Base-by-base conservation (phyloP, 352 stramenopile genomes). In the Pythium biforme region DNA sequence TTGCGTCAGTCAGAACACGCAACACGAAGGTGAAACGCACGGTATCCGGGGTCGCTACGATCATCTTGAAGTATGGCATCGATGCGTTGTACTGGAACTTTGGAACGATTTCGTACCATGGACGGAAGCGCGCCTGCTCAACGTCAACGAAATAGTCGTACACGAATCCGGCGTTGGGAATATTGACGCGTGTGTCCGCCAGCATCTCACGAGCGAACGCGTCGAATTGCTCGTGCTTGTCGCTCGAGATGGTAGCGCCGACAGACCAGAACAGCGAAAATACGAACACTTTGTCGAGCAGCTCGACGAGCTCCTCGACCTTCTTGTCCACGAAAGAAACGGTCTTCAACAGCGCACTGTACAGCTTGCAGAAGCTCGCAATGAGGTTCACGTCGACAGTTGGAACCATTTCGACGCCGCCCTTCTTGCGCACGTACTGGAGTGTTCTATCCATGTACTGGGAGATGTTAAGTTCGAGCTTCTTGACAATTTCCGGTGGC, bases 181-280 rank as follows among this genome's bases (percentile, higher is more conserved):
- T 54, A 25, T 66, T 69, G 5, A 85, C 58, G 4, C 48, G 64
- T 10, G 60, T 49, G 15, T 69, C 50, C 14, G 62, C 66, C 0
- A 79, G 60, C 41, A 75, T 55, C 25, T 74, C 61, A 15, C 87
- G 82, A 25, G 85, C 37, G 47, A 86, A 95, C 15, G 66, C 62
- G 62, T 95, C 78, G 46, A 96, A 86, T 19, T 62, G 64, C 14
- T 81, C 70, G 23, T 89, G 70, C 27, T 78, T 79, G 33, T 73
- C 66, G 29, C 65, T 58, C 55, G 84, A 81, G 46, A 90, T 83
- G 1, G 88, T 94, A 22, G 73, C 79, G 41, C 83, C 81, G 8
- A 95, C 34, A 14, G 79, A 92, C 88, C 88, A 96, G 15, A 92
- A 69, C 15, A 96, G 60, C 15, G 76, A 71, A 58, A 94, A 96